Base-by-base conservation (phyloP, 1,284 basidiomycete genomes). In the Puccinia triticina region DNA sequence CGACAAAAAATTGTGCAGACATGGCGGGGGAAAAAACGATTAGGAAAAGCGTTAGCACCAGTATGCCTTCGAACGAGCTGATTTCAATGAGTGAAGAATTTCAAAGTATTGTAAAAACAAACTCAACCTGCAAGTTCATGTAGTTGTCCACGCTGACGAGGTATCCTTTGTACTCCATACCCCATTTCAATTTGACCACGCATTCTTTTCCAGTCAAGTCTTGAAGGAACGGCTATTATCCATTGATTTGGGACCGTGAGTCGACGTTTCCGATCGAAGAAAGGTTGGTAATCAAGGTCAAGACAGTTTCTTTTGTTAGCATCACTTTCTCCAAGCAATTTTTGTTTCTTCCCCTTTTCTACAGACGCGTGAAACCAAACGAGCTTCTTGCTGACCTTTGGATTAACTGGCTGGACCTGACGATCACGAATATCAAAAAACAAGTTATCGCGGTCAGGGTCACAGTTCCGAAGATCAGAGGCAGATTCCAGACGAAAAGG, bases 111-210 rank as follows among this genome's bases (percentile, higher is more conserved):
- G 53, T 57, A 3, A 7, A 43, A 66, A 23, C 8, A 71, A 2
- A 10, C 88, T 90, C 84, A 85, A 95, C 96, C 90, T 99, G 97
- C 77, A 99, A 90, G 88, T 99, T 99, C 96, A 99, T 98, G 89
- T 98, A 99, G 43, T 94, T 94, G 88, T 99, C 97, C 7, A 96
- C 98, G 87, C 94, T 96, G 84, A 99, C 96, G 83, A 99, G 90
- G 89, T 96, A 99, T 72, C 97, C 96, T 89, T 96, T 98, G 90
- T 99, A 99, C 88, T 98, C 96, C 84, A 98, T 90, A 84, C 97
- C 97, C 97, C 97, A 99, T 89, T 99, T 99, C 87, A 99, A 91
- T 83, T 92, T 91, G 83, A 99, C 96, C 86, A 92, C 93, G 74
- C 98, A 94, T 67, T 93, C 93, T 90, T 99, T 98, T 85, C 97